A percentile compares a stretch with the other conserved stretches of the same genome.
Conservation (phyloP, 495 filamentous ascomycete genomes). For the Neurospora cerealis region DNA sequence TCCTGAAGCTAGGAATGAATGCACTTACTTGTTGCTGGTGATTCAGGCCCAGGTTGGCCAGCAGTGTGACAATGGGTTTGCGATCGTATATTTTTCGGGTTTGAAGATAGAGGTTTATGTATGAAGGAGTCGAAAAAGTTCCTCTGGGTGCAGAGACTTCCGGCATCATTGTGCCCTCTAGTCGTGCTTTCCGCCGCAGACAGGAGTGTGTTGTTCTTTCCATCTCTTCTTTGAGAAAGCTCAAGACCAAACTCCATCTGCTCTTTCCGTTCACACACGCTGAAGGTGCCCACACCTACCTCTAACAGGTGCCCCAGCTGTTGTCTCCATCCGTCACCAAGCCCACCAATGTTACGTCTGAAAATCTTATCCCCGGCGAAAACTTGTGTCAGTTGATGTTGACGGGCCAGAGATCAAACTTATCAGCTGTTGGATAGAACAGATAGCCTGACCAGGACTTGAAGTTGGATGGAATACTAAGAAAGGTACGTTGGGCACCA, state of each 20-base stretch:
- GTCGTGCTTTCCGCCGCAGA: not conserved
- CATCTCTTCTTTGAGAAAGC: not conserved
- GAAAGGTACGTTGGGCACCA: no score
- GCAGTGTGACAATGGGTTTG: not conserved
- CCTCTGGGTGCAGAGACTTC: not conserved
- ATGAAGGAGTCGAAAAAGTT: not conserved
- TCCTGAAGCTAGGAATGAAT: no score
- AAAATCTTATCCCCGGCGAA: no score
- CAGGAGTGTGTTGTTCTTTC: not conserved
- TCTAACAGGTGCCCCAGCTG: no score
- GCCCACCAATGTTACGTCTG: no score
- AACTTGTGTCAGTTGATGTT: no score
- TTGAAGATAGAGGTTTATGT: accelerated
- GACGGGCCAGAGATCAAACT: no score
- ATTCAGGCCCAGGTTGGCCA: not conserved
- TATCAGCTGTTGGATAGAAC: no score
- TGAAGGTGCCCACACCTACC: not conserved
- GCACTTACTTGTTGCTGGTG: not conserved
- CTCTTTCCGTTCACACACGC: not conserved
- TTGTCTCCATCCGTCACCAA: no score
- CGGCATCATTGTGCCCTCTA: no score
- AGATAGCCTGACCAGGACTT: no score
- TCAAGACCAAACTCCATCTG: not conserved
- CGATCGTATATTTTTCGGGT: not conserved
- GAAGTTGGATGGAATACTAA: no score